A percentile compares a stretch with the other conserved stretches of the same genome.
phyloP scores from a whole-genome alignment of 2,329 filamentous ascomycete species.

The Fusarium tricinctum region DNA sequence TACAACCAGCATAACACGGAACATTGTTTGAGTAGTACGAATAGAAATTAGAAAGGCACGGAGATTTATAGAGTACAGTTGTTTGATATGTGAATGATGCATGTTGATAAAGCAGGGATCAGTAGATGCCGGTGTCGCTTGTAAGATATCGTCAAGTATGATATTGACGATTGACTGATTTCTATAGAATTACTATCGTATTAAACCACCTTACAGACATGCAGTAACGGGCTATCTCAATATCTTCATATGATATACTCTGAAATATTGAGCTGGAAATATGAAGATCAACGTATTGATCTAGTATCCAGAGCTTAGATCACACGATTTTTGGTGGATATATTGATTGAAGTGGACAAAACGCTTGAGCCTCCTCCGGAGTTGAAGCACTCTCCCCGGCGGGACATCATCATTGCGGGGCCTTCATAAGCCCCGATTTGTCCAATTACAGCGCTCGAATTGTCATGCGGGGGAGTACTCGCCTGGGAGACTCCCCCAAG shows the following conservation, averaged over 20 bases:
- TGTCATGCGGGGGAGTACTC: slow-evolving; percentile 51
- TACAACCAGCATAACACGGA: background rate
- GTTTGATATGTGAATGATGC: background rate
- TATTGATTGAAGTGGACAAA: slow-evolving; percentile 21
- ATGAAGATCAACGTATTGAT: background rate
- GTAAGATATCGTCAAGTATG: background rate
- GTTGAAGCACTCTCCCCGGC: slow-evolving; percentile 36
- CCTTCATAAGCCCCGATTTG: slow-evolving; percentile 5
- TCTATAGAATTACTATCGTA: fast-evolving
- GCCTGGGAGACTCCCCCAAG: slow-evolving; percentile 34
- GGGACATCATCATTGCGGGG: background rate
- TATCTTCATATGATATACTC: background rate
- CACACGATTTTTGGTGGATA: slow-evolving; percentile 13
- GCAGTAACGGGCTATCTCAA: no score
- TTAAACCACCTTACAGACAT: no score
- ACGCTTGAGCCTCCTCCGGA: slow-evolving; percentile 29
- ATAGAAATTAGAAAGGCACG: background rate
- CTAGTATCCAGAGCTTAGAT: slow-evolving; percentile 8
- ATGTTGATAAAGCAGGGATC: background rate
- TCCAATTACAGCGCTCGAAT: slow-evolving; percentile 43
- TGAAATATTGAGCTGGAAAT: no score
- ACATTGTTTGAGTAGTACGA: background rate
- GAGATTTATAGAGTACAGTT: background rate
- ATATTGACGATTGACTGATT: background rate
- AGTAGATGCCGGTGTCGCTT: slow-evolving; percentile 21